Base-by-base conservation (phyloP, 257 asterid species). In the Ligustrum vulgare region DNA sequence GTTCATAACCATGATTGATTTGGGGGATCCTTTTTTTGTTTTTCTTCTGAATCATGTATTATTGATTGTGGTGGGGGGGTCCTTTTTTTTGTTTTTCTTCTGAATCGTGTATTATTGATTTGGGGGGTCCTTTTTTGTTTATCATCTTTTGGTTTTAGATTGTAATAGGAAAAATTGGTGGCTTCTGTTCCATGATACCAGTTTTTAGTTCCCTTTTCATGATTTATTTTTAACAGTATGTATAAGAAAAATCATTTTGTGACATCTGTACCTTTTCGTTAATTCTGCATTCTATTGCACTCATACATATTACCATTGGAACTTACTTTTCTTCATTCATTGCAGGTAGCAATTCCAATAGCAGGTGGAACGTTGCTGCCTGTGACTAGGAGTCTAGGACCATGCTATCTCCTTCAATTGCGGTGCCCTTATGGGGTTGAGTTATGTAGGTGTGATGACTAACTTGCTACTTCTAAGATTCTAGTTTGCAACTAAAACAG, bases 351-450 rank as follows among this genome's bases (percentile, higher is more conserved):
- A 78, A 85, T 95, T 78, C 99, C 99, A 56, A 91, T 95, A 69
- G 98, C 99, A 72, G 97, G 98, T 74, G 98, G 99, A 47, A 82
- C 84, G 8, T 82, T 95, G 82, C 87, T 95, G 77, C 98, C 99
- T 37, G 87, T 85, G 70, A 88, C 93, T n/a, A n/a, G 1, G 97
- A n/a, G n/a, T n/a, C n/a, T n/a, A n/a, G 99, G 79, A 93, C 93
- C 49, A 90, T 95, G 93, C 93, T 95, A 25, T 91, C 99, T 51
- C 99, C 99, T 70, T 95, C 99, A 47, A 87, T 95, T 66, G 98
- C 99, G 3, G 99, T 67, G 99, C 96, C 58, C 92, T 94, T 49
- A 94, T 94, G 99, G 99, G 99, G 62, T 83, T 95, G 80, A 95
- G 99, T 87, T 95, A 97, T 31, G 83, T 95, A 37, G 99, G 98